These are phyloP conservation scores for Oenanthe sinensis DNA, from an alignment of 129 eudicot genomes.

Conservation along the genomic window DNA sequence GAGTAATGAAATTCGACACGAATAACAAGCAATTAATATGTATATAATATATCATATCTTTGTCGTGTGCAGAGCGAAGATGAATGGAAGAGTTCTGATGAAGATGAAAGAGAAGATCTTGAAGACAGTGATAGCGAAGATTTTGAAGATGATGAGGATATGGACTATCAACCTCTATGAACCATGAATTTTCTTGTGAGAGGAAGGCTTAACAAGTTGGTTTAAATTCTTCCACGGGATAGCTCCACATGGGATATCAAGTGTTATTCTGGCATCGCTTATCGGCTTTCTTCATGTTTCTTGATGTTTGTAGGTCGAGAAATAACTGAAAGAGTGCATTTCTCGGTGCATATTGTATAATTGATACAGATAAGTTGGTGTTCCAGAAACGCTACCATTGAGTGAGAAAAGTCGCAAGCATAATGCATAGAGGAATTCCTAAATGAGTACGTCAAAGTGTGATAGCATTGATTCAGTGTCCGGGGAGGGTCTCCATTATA, in stretches of 20 bases:
- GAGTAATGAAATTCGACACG: not conserved
- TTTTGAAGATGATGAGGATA: constrained; percentile 40
- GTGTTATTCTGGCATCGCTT: not conserved
- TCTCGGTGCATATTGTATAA: not conserved
- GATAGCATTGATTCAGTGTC: not conserved
- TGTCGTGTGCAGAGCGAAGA: constrained; percentile 50
- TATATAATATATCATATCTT: too few relatives aligned
- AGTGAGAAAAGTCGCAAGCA: not conserved
- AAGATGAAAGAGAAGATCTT: constrained; percentile 29
- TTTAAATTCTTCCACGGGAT: not conserved
- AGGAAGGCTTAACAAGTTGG: constrained; percentile 6
- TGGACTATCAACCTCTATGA: constrained; percentile 18
- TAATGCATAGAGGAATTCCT: not conserved
- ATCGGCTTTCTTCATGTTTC: not conserved
- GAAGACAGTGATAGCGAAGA: constrained; percentile 30
- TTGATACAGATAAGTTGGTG: not conserved
- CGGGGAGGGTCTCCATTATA: not conserved
- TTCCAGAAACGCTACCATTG: not conserved
- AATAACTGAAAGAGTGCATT: not conserved
- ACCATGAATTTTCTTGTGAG: constrained; percentile 13
- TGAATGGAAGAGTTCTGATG: constrained; percentile 40
- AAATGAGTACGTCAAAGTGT: not conserved
- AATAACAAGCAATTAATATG: not conserved
- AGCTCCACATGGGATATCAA: not conserved
- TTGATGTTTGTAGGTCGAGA: not conserved